These are phyloP conservation scores for Starmerella stigmatis DNA, from an alignment of 805 yeast species.

Conservation along the genomic window DNA sequence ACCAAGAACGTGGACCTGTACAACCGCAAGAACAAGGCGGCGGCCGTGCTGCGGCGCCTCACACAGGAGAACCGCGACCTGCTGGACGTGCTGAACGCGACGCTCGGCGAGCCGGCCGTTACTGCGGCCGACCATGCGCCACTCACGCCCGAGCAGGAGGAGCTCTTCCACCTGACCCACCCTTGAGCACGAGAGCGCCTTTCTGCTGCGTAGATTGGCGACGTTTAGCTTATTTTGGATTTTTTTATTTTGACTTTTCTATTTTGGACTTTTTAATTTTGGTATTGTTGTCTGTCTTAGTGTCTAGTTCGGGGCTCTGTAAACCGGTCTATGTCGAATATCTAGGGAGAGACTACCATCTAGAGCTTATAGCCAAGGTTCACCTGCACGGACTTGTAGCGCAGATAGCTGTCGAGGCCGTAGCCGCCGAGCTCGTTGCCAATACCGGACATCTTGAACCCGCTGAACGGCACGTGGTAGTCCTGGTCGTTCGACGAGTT, in stretches of 20 bases:
- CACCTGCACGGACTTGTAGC: conserved; percentile 64
- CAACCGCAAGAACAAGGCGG: conserved; percentile 11
- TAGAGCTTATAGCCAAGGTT: conserved; percentile 25
- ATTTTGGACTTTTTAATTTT: no score
- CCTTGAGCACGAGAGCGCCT: no score
- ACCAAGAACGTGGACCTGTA: conserved; percentile 14
- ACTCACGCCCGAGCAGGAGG: conserved; percentile 8
- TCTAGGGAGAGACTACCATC: background rate
- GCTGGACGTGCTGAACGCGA: conserved; percentile 9
- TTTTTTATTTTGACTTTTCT: no score
- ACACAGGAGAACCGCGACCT: conserved; percentile 15
- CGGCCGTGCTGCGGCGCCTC: conserved; percentile 5
- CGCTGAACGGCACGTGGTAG: conserved; percentile 84
- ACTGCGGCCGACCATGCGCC: background rate
- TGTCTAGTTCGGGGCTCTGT: no score
- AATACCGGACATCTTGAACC: conserved; percentile 79
- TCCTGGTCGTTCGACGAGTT: conserved; percentile 87
- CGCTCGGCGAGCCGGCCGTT: background rate
- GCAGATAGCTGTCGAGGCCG: conserved; percentile 76
- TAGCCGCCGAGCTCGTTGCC: conserved; percentile 91
- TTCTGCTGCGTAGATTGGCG: no score
- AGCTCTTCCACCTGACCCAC: conserved; percentile 3
- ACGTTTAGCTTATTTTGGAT: no score
- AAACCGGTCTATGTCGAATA: no score
- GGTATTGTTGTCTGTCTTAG: no score